phyloP scores from a whole-genome alignment of 371 early-diverging fungal species.

The Saksenaea vasiformis region DNA sequence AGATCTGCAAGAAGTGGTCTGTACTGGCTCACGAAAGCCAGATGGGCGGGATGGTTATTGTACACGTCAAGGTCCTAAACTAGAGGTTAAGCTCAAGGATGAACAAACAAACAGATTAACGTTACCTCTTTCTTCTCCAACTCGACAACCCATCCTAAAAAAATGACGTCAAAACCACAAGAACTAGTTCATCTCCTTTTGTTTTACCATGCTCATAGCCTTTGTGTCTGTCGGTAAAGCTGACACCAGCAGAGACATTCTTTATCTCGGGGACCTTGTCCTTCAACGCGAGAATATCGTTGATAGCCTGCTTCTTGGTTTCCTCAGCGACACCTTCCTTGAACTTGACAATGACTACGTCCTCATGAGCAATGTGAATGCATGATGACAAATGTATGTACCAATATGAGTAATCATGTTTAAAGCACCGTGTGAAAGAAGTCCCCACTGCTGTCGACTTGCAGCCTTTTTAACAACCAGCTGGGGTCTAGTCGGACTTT shows the following conservation, averaged over 20 bases:
- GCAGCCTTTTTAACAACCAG: too few relatives aligned
- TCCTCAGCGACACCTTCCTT: constrained; percentile 40
- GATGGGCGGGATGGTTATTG: constrained; percentile 33
- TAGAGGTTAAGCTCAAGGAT: background rate
- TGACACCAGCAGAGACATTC: constrained; percentile 41
- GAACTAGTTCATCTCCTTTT: background rate
- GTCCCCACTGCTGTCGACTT: too few relatives aligned
- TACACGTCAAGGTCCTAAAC: constrained; percentile 36
- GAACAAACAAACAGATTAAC: background rate
- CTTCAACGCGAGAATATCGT: constrained; percentile 37
- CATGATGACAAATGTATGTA: background rate
- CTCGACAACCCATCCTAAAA: constrained; percentile 50
- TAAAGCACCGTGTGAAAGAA: background rate
- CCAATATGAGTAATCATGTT: constrained; percentile 1
- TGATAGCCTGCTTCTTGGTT: constrained; percentile 14
- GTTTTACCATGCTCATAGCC: constrained; percentile 46
- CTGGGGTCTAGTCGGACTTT: too few relatives aligned
- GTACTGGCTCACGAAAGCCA: constrained; percentile 34
- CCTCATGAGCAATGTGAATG: background rate
- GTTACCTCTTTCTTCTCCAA: constrained; percentile 43
- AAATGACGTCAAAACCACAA: background rate
- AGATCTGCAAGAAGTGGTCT: constrained; percentile 40
- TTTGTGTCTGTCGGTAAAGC: constrained; percentile 48
- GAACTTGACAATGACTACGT: constrained; percentile 46
- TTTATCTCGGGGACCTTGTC: constrained; percentile 37